Base-by-base conservation (phyloP, 257 asterid genomes). In the Scutellaria minor region DNA sequence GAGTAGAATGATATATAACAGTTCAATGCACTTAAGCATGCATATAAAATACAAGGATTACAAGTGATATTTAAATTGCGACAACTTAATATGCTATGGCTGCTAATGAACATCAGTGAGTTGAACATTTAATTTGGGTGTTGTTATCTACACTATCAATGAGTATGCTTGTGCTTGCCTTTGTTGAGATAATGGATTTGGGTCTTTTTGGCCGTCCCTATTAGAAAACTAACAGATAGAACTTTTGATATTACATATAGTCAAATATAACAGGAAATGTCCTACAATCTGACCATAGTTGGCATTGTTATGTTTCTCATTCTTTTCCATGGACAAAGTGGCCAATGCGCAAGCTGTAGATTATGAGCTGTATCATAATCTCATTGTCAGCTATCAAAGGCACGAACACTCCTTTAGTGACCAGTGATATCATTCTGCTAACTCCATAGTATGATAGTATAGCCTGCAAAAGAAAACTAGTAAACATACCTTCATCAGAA, bases 1-100 rank as follows among this genome's bases (percentile, higher is more conserved):
- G 14, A 7, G 39, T 37, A 9, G 37, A 15, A 61, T 39, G n/a
- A 40, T 14, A 40, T 5, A 35, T 35, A 40, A 13, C 8, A 40
- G 18, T 60, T 47, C 15, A 55, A 56, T 58, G 59, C 75, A 60
- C 18, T 62, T 42, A 39, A 40, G n/a, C 70, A 15, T 59, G 51
- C 53, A 27, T 2, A 13, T 11, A 42, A 14, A 46, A 48, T 55
- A 64, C 24, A 44, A 57, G 64, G 68, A 45, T 47, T 64, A 59
- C 6, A 37, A 1, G 64, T 57, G 12, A 20, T 18, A 11, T 10
- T 35, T 57, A 13, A 3, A 27, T 45, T 57, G 44, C 64, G 12
- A 57, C 22, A n/a, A 57, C 64, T 31, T 27, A 31, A 6, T 56
- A 27, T 10, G 15, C 41, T 56, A 6, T 10, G 27, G 42, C n/a